These are phyloP conservation scores for Rosellinia necatrix DNA, from an alignment of 2,329 filamentous ascomycete species.

Conservation along the genomic window DNA sequence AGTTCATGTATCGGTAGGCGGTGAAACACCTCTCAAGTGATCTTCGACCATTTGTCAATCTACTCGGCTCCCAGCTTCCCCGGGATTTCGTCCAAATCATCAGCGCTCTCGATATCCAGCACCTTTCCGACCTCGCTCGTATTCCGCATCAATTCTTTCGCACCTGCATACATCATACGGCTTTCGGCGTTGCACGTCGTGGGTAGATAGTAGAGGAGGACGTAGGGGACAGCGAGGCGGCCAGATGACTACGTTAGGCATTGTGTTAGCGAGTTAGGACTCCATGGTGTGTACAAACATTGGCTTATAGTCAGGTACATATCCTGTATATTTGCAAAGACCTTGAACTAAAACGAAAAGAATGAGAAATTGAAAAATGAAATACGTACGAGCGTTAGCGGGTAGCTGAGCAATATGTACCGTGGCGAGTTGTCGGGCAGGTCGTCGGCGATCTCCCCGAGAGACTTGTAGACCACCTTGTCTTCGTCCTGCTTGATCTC, in stretches of 20 bases:
- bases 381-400: constrained; percentile 74
- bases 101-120: constrained; percentile 79
- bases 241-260: constrained; percentile 64
- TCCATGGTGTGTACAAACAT: no score
- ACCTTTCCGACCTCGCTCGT: constrained; percentile 88
- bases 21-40: neutral
- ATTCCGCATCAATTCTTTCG: constrained; percentile 94
- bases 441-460: constrained; percentile 83
- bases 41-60: neutral
- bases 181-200: constrained; percentile 85
- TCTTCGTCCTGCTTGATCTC: constrained; percentile 87
- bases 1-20: neutral
- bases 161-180: constrained; percentile 93
- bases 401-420: constrained; percentile 89
- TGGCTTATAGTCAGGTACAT: no score
- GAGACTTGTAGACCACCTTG: constrained; percentile 75
- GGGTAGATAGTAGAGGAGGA: constrained; percentile 92
- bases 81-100: constrained; percentile 84
- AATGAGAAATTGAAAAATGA: neutral
- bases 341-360: neutral
- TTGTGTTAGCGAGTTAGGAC: constrained; percentile 4
- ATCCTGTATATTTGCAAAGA: neutral
- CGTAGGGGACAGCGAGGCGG: constrained; percentile 86
- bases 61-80: constrained; percentile 56
- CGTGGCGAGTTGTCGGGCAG: constrained; percentile 90